Percentiles rank a stretch among this genome's conserved stretches.
These are phyloP conservation scores for Mallotus repandus DNA, from an alignment of 441 rosid genomes.

Conservation along the genomic window DNA sequence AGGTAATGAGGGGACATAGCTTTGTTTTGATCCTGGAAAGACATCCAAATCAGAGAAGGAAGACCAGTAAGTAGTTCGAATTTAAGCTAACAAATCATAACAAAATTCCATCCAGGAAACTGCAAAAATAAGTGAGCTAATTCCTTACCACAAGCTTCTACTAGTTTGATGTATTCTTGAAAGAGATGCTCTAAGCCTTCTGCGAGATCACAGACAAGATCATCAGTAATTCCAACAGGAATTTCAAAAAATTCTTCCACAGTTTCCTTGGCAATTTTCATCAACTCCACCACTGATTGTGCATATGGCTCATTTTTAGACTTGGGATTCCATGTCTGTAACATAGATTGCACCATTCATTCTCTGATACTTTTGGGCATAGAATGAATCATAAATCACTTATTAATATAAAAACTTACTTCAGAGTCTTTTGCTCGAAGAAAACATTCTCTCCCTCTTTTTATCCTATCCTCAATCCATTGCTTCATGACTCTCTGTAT, in stretches of 20 bases:
- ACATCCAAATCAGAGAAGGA: not conserved
- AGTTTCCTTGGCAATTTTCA: conserved; percentile 58
- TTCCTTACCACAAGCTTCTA: conserved; percentile 70
- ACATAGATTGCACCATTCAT: conserved; percentile 16
- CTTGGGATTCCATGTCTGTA: conserved; percentile 89
- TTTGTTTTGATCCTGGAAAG: conserved; percentile 67
- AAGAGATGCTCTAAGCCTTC: conserved; percentile 67
- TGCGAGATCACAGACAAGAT: conserved; percentile 63
- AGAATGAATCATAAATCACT: not conserved
- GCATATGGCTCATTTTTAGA: conserved; percentile 87
- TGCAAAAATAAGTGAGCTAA: not conserved
- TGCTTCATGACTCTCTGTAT: conserved; percentile 53
- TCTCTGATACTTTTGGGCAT: not conserved
- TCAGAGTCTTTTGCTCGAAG: conserved; percentile 67
- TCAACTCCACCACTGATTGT: conserved; percentile 64
- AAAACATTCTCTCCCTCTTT: conserved; percentile 52
- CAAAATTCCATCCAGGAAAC: not conserved
- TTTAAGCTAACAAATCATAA: not conserved
- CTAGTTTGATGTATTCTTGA: conserved; percentile 66
- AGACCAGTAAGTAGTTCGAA: not conserved
- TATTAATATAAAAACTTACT: conserved; percentile 36
- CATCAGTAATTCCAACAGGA: conserved; percentile 69
- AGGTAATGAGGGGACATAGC: conserved; percentile 74
- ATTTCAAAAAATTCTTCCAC: conserved; percentile 75
- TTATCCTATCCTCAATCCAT: conserved; percentile 67